These are phyloP conservation scores for Cucurbitaria berberidis DNA, from an alignment of 2,329 filamentous ascomycete genomes.

Conservation along the genomic window DNA sequence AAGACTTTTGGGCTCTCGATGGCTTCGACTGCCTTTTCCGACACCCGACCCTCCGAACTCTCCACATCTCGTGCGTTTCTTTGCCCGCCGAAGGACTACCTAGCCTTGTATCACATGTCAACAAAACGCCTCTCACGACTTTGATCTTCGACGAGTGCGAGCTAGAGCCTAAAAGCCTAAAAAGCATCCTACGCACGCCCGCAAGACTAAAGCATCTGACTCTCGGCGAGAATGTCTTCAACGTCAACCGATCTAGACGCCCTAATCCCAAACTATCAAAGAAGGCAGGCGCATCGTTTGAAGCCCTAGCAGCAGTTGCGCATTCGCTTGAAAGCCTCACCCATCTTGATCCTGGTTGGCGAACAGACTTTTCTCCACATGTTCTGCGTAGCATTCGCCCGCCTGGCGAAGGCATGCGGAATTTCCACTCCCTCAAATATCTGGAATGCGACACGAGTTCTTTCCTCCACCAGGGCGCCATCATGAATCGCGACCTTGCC, in stretches of 20 bases:
- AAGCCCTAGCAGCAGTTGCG: slow-evolving; percentile 35
- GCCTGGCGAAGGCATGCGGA: slow-evolving; percentile 36
- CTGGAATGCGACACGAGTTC: slow-evolving; percentile 40
- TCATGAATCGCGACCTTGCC: slow-evolving; percentile 33
- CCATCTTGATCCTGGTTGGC: slow-evolving; percentile 36
- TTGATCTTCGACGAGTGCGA: slow-evolving; percentile 48
- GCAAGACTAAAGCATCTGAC: slow-evolving; percentile 39
- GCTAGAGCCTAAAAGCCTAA: slow-evolving; percentile 30
- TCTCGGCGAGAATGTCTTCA: slow-evolving; percentile 44
- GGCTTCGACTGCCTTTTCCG: slow-evolving; percentile 44
- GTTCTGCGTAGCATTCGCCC: slow-evolving; percentile 21
- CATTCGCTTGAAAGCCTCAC: slow-evolving; percentile 40
- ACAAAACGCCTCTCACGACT: slow-evolving; percentile 36
- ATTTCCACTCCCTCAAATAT: slow-evolving; percentile 37
- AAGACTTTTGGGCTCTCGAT: slow-evolving; percentile 43
- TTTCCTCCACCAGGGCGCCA: slow-evolving; percentile 36
- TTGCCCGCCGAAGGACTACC: slow-evolving; percentile 25
- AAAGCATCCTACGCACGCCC: slow-evolving; percentile 36
- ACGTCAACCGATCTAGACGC: slow-evolving; percentile 20
- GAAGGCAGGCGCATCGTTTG: slow-evolving; percentile 22
- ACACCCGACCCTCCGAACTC: slow-evolving; percentile 40
- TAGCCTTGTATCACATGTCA: slow-evolving; percentile 23
- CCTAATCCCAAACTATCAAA: slow-evolving; percentile 23
- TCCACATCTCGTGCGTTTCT: slow-evolving; percentile 43
- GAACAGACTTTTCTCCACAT: slow-evolving; percentile 15